Evolutionary conservation across 139 green algal species (phyloP).

Genomic region (Coelastrella sp.): DNA sequence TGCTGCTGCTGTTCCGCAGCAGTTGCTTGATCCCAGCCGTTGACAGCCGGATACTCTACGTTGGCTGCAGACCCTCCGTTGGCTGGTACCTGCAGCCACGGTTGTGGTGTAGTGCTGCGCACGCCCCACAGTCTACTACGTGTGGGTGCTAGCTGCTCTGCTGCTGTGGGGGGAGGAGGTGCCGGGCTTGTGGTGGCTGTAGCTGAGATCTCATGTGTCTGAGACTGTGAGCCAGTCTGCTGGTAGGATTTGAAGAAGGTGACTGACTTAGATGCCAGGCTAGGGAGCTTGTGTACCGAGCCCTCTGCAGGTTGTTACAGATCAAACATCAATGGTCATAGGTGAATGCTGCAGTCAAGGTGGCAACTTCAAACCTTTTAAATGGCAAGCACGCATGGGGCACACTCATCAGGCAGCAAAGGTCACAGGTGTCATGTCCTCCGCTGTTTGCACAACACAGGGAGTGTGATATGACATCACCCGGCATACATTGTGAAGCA

Average conservation of each 20-base stretch:
- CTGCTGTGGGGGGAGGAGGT: background rate
- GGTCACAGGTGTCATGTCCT: no score
- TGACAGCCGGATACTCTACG: no score
- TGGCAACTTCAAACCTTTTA: no score
- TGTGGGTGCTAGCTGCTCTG: background rate
- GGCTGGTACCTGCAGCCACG: constrained; percentile 2
- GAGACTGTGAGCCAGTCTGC: background rate
- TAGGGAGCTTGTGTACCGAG: background rate
- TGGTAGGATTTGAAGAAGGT: background rate
- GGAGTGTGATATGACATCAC: no score
- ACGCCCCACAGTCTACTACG: background rate
- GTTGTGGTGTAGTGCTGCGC: background rate
- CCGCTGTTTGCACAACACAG: no score
- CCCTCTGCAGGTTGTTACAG: background rate
- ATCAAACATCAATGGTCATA: background rate
- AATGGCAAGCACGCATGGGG: no score
- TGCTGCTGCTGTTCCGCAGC: constrained; percentile 1
- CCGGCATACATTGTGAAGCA: background rate
- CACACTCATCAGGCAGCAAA: no score
- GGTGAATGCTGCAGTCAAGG: no score
- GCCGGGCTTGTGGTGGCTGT: background rate
- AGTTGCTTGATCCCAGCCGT: background rate
- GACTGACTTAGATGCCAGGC: constrained; percentile 14
- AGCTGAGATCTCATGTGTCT: background rate
- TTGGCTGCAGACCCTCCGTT: background rate